These are phyloP conservation scores for Penicillium simplicissimum DNA, from an alignment of 495 filamentous ascomycete genomes.

Conservation along the genomic window DNA sequence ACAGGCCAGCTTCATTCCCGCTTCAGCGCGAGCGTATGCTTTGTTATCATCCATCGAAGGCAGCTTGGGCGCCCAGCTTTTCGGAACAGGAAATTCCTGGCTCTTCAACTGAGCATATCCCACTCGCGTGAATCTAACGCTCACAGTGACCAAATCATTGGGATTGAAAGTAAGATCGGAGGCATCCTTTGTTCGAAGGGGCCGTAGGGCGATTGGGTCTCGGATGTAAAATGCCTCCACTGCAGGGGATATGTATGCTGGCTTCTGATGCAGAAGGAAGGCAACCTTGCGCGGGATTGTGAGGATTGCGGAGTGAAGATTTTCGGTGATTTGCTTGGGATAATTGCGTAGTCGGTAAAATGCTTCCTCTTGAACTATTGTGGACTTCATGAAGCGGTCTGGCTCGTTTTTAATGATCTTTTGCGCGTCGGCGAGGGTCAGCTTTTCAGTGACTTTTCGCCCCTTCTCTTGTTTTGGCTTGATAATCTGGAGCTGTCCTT, in stretches of 20 bases:
- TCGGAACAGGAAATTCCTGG: constrained; percentile 77
- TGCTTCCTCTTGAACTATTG: constrained; percentile 79
- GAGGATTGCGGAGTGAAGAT: constrained; percentile 68
- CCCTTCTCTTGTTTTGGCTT: constrained; percentile 50
- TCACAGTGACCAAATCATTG: constrained; percentile 74
- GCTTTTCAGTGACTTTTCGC: constrained; percentile 41
- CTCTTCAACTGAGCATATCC: constrained; percentile 89
- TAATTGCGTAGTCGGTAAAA: constrained; percentile 86
- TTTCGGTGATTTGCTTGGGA: constrained; percentile 67
- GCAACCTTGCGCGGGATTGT: constrained; percentile 81
- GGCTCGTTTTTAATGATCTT: constrained; percentile 55
- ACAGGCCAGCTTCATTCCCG: constrained; percentile 86
- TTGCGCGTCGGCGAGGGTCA: constrained; percentile 62
- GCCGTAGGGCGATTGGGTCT: constrained; percentile 75
- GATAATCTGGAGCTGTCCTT: constrained; percentile 72
- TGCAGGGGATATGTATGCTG: constrained; percentile 75
- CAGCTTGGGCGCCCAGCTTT: constrained; percentile 55
- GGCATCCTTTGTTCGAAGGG: constrained; percentile 55
- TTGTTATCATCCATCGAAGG: constrained; percentile 36
- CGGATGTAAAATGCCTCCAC: constrained; percentile 92
- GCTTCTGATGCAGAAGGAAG: constrained; percentile 71
- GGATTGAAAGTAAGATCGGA: constrained; percentile 64
- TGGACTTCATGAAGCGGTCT: constrained; percentile 58
- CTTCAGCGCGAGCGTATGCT: constrained; percentile 55
- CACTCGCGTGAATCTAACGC: constrained; percentile 78